Base-by-base conservation (phyloP, 2,329 filamentous ascomycete species). In the Hypocrella siamensis region DNA sequence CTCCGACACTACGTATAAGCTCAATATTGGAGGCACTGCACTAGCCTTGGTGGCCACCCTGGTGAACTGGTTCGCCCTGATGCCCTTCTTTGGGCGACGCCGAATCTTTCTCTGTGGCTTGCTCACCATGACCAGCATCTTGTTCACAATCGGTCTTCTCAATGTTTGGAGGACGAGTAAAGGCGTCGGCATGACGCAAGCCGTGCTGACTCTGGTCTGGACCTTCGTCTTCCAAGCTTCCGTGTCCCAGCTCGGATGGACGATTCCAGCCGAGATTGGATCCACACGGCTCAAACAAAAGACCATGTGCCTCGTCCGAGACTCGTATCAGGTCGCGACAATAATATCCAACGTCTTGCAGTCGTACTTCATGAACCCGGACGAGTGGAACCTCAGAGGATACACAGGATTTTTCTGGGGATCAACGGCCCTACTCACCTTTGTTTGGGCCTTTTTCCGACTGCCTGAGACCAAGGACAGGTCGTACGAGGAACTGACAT, bases 401-500 rank as follows among this genome's bases (percentile, higher is more conserved):
- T 48, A 52, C n/a, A 47, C 48, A 10, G 67, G 66, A 1, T 50
- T 51, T 19, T 17, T 49, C 28, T 50, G 46, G 47, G 43, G 41
- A 3, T 36, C 35, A n/a, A 47, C 43, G 3, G 39, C 41, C 9
- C 40, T 46, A 10, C 4, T 42, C 4, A 40, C 47, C 6, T 45
- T 49, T 7, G 19, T 46, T 12, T 53, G 49, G 50, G 48, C 65
- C 36, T 63, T 56, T 35, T 56, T 65, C 42, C 62, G 60, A 15
- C 46, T 68, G 6, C 65, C 64, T 5, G 68, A 72, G 46, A 60
- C 64, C 1, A 61, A 60, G 26, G 61, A 56, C 3, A 54, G 63
- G 16, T 64, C 61, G 0, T 61, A 66, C 28, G 63, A 65, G 40
- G 65, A 71, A 46, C 52, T 72, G 2, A 67, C 70, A 32, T 51